Conservation (phyloP, 2,329 filamentous ascomycete genomes). For the Penicillium sp. region DNA sequence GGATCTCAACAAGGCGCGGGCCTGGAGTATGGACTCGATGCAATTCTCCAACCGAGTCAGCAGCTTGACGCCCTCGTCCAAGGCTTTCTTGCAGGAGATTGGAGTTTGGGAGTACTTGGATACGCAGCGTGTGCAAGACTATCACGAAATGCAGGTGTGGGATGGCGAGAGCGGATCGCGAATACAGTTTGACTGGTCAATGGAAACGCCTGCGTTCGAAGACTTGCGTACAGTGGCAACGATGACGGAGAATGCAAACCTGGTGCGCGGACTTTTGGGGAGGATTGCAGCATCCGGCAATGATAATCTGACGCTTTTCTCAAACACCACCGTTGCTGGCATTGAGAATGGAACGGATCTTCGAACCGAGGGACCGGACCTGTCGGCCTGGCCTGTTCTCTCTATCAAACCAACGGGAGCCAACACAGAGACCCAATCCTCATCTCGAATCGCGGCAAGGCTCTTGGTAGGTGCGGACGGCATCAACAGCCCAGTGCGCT, state of each 20-base stretch:
- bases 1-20: slow-evolving; percentile 69
- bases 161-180: slow-evolving; percentile 85
- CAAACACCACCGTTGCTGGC: slow-evolving; percentile 74
- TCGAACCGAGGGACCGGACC: slow-evolving; percentile 68
- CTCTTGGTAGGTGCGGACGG: slow-evolving; percentile 92
- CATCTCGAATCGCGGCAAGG: slow-evolving; percentile 70
- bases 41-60: slow-evolving; percentile 93
- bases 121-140: slow-evolving; percentile 74
- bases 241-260: slow-evolving; percentile 94
- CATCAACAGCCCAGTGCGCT: slow-evolving; percentile 87
- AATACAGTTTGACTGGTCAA: slow-evolving; percentile 82
- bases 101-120: slow-evolving; percentile 83
- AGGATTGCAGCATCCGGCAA: slow-evolving; percentile 69
- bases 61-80: slow-evolving; percentile 86
- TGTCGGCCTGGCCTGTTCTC: slow-evolving; percentile 86
- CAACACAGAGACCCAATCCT: slow-evolving; percentile 19
- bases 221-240: slow-evolving; percentile 74
- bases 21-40: slow-evolving; percentile 66
- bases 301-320: slow-evolving; percentile 66
- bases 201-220: slow-evolving; percentile 49
- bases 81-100: slow-evolving; percentile 77
- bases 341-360: slow-evolving; percentile 70
- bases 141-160: slow-evolving; percentile 98
- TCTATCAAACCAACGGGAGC: slow-evolving; percentile 62
- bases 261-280: slow-evolving; percentile 75